Evolutionary conservation across 805 yeast species (phyloP), one percentile per base, ranked within the genome.

Genomic region (Metschnikowia chrysomelidarum): DNA sequence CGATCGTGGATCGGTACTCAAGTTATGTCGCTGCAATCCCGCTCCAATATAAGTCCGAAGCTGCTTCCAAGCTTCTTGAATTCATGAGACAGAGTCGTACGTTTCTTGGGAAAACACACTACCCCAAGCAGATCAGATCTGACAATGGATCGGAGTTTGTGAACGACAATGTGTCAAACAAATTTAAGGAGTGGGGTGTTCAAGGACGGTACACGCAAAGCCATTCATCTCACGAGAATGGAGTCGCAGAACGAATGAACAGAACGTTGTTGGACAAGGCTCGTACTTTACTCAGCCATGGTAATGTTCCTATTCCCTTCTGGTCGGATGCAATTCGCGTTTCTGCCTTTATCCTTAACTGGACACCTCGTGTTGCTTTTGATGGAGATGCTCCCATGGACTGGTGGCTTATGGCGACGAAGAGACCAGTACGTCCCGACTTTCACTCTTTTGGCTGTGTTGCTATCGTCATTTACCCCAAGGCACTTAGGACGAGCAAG

Each of bases 171-270:
- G 13, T 24, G 10, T 11, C 7, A 7, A 14, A 24, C 7, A 11
- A 11, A n/a, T 24, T 24, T n/a, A 11, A 7, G 7, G 12, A 24
- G 26, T 7, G 12, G 10, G 26, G 26, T n/a, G 12, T 24, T 8
- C 26, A 24, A 24, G 26, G 8, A 7, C 10, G 12, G 12, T 24
- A 24, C 26, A 24, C 26, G 10, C 26, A 24, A 24, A n/a, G 12
- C 10, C 12, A 24, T n/a, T 24, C 26, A 7, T 24, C 26, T 7
- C 12, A 24, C 26, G 14, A 24, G 12, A 24, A 24, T 24, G 26
- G 26, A 7, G 26, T 24, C 12, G 26, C 26, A 7, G 26, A 24
- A 24, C n/a, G n/a, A n/a, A n/a, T n/a, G n/a, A n/a, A n/a, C n/a
- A n/a, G n/a, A n/a, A n/a, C n/a, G n/a, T n/a, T n/a, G n/a, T n/a